Percentiles rank a stretch among this genome's conserved stretches.
phyloP scores from a whole-genome alignment of 1,284 basidiomycete species.

The Papiliotrema nemorosa region DNA sequence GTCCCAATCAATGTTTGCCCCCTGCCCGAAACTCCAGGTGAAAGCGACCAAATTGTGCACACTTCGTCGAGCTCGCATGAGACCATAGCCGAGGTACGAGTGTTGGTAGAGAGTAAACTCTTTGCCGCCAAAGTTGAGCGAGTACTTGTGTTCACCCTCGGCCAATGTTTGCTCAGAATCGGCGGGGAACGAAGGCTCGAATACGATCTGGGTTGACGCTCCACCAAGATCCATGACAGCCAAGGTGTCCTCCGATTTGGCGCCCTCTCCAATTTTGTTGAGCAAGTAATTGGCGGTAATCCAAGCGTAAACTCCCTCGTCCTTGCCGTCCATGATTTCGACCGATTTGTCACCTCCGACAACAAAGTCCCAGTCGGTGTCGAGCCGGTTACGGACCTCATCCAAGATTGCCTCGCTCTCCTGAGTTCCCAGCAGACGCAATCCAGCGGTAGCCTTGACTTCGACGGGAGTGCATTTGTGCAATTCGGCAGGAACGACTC shows the following conservation, averaged over 20 bases:
- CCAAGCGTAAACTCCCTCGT: conserved; percentile 98
- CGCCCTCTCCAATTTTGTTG: conserved; percentile 62
- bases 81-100: conserved; percentile 92
- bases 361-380: conserved; percentile 68
- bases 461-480: conserved; percentile 78
- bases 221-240: conserved; percentile 96
- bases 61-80: conserved; percentile 82
- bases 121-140: conserved; percentile 69
- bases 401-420: conserved; percentile 72
- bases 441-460: conserved; percentile 92
- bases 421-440: conserved; percentile 67
- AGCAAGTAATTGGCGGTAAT: conserved; percentile 95
- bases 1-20: conserved; percentile 50
- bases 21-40: conserved; percentile 58
- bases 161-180: conserved; percentile 57
- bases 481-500: conserved; percentile 68
- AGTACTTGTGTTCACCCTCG: conserved; percentile 92
- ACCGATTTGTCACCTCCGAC: conserved; percentile 62
- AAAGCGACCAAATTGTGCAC: conserved; percentile 89
- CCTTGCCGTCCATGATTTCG: conserved; percentile 91
- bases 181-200: conserved; percentile 70
- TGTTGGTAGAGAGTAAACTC: conserved; percentile 83
- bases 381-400: conserved; percentile 67
- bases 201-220: conserved; percentile 96
- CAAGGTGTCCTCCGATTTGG: conserved; percentile 60